phyloP scores from a whole-genome alignment of 2,329 filamentous ascomycete species.

The Pseudogymnoascus sp. region DNA sequence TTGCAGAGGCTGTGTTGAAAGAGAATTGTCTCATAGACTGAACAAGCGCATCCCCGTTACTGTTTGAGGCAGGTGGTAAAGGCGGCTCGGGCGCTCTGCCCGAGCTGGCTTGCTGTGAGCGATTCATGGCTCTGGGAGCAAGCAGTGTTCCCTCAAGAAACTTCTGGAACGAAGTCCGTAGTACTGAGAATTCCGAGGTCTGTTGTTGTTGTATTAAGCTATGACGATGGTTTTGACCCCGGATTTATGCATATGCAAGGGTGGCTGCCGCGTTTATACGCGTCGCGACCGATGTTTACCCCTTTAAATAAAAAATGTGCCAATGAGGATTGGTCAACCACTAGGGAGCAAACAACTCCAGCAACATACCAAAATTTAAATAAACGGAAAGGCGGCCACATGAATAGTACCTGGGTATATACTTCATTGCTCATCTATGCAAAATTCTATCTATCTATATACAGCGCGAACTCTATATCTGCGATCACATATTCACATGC shows the following conservation, averaged over 20 bases:
- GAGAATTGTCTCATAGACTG: constrained; percentile 37
- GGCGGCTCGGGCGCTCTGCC: constrained; percentile 7
- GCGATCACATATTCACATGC: constrained; percentile 19
- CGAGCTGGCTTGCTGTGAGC: neutral
- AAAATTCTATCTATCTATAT: constrained; percentile 8
- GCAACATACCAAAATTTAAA: neutral
- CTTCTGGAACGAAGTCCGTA: neutral
- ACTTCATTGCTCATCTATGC: constrained; percentile 3
- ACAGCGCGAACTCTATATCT: neutral
- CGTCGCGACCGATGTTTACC: neutral
- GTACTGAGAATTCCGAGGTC: neutral
- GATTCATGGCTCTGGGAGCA: neutral
- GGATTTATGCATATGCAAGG: constrained; percentile 6
- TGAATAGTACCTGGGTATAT: neutral
- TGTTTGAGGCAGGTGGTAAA: constrained; percentile 12
- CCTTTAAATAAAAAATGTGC: neutral
- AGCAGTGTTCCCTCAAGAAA: neutral
- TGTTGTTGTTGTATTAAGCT: constrained; percentile 5
- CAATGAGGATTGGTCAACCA: neutral
- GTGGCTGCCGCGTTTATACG: constrained; percentile 2
- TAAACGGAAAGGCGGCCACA: neutral
- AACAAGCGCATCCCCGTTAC: constrained; percentile 27
- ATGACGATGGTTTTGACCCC: constrained; percentile 6
- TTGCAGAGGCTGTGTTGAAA: constrained; percentile 12
- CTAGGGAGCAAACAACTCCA: neutral